These are phyloP conservation scores for Claviceps paspali DNA, from an alignment of 2,329 filamentous ascomycete species.

Conservation along the genomic window DNA sequence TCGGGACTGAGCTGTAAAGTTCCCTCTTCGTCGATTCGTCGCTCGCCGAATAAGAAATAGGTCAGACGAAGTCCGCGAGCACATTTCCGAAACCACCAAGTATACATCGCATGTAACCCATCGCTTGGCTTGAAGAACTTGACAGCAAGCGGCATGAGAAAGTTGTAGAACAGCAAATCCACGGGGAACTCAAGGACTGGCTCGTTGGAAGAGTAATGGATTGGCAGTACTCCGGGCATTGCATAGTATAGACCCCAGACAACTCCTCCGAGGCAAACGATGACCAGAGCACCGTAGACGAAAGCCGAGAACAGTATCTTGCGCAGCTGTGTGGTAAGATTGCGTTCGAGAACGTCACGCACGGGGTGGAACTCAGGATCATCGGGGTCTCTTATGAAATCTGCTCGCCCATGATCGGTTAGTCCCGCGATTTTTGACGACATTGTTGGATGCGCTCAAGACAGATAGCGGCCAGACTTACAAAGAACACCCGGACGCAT, in stretches of 20 bases:
- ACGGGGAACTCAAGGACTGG: conserved; percentile 89
- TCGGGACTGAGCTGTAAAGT: conserved; percentile 31
- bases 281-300: conserved; percentile 85
- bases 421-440: not conserved
- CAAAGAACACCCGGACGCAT: conserved; percentile 88
- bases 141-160: conserved; percentile 78
- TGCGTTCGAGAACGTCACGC: conserved; percentile 87
- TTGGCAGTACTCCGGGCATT: conserved; percentile 61
- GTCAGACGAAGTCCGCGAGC: conserved; percentile 68
- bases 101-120: conserved; percentile 70
- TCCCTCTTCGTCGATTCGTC: conserved; percentile 69
- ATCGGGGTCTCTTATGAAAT: conserved; percentile 96
- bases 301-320: conserved; percentile 95
- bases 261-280: conserved; percentile 85
- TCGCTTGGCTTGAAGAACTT: conserved; percentile 75
- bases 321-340: conserved; percentile 77
- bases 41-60: conserved; percentile 84
- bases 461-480: conserved; percentile 29
- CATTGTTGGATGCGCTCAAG: no score
- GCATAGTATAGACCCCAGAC: conserved; percentile 73
- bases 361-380: conserved; percentile 97
- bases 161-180: conserved; percentile 92
- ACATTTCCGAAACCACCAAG: conserved; percentile 90
- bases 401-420: conserved; percentile 21
- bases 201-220: conserved; percentile 86